These are phyloP conservation scores for Smithsoniella earleae DNA, from an alignment of 163 green algal genomes.

Conservation along the genomic window DNA sequence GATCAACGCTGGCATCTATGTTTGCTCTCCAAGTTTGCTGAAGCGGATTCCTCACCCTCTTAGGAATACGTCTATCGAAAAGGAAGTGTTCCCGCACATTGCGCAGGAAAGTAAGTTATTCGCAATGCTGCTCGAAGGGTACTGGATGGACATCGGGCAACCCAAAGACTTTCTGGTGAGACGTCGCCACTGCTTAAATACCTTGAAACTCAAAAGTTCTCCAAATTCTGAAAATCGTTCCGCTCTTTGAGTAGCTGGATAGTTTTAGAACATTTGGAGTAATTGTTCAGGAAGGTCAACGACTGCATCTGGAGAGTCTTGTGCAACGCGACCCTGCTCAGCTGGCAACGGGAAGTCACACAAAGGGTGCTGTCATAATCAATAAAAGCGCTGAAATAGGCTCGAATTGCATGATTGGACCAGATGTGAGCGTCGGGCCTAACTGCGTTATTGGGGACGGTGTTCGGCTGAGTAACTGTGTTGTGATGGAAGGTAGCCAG, in stretches of 20 bases:
- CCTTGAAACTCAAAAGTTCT: too few relatives aligned
- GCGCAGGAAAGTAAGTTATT: constrained; percentile 76
- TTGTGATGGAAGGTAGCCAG: constrained; percentile 67
- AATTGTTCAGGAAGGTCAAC: constrained; percentile 49
- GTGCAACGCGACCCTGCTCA: constrained; percentile 41
- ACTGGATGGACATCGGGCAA: constrained; percentile 99
- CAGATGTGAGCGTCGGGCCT: constrained; percentile 82
- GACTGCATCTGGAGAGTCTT: constrained; percentile 79
- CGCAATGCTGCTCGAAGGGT: constrained; percentile 81
- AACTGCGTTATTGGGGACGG: constrained; percentile 81
- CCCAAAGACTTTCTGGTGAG: constrained; percentile 82
- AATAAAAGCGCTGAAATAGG: constrained; percentile 64
- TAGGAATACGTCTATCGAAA: constrained; percentile 88
- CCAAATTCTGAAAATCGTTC: too few relatives aligned
- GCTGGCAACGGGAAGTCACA: constrained; percentile 53
- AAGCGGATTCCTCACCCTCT: constrained; percentile 62
- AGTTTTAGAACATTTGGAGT: too few relatives aligned
- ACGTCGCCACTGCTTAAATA: background rate
- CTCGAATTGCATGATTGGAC: constrained; percentile 60
- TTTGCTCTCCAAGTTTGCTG: constrained; percentile 72
- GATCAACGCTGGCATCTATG: constrained; percentile 98
- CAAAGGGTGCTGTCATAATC: constrained; percentile 84
- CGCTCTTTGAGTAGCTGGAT: too few relatives aligned
- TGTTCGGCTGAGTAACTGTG: constrained; percentile 80
- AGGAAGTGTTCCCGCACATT: constrained; percentile 90